Evolutionary conservation across 805 yeast genomes (phyloP), one percentile per base, ranked within the genome.

Genomic region (Teunomyces aglyptinius): DNA sequence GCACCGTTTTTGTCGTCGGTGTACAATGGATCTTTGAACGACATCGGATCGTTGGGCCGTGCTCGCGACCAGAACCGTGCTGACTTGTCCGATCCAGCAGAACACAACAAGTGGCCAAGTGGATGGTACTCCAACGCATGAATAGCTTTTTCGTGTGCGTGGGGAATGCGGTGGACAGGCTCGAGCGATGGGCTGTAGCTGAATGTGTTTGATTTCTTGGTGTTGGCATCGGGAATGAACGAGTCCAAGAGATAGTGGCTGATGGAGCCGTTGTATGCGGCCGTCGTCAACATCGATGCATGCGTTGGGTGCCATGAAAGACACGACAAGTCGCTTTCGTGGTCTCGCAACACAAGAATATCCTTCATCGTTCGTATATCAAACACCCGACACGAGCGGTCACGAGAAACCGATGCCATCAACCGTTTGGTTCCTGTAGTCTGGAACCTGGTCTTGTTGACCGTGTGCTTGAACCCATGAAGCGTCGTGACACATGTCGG

Each of bases 51-150:
- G 55, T 84, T 85, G 1, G 97, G 97, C 60, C 96, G 76, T 1
- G 96, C 86, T 43, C 99, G 75, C 26, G 91, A 82, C 99, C 99
- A 94, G 67, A 95, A 88, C 46, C 97, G 70, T 19, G 96, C 88
- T 4, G 95, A 82, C 60, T 94, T 81, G 65, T 94, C 99, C 47
- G 94, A 89, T 15, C 97, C 92, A 0, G 97, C 98, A 6, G 97
- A 83, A 46, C 95, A 83, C 29, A 94, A 70, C 43, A 92, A 71
- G 66, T 94, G 97, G 3, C 99, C 99, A 56, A 87, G 71, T 2
- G 98, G 98, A 65, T 91, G 97, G 61, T 90, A 94, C 49, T 91
- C 92, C 46, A 94, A 65, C 3, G 96, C 82, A 65, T 92, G 90
- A 44, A 94, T 82, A 3, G 96, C 95, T 69, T 88, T 87, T 58